Conservation (phyloP, 1,284 basidiomycete species). For the Lentinula novae-zelandiae region DNA sequence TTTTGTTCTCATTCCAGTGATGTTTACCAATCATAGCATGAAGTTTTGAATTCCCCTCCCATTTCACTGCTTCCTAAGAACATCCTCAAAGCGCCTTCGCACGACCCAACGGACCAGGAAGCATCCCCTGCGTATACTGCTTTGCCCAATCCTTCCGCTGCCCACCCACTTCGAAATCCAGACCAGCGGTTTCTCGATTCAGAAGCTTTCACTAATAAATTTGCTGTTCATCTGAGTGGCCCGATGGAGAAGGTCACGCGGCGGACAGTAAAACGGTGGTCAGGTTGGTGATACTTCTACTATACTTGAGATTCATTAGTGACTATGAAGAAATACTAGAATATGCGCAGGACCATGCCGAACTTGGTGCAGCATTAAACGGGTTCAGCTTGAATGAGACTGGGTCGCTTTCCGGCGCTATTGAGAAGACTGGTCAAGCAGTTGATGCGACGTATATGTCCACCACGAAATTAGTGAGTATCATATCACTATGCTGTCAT, state of each 20-base stretch:
- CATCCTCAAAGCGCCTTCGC: constrained; percentile 91
- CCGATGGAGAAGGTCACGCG: constrained; percentile 97
- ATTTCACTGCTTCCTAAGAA: constrained; percentile 91
- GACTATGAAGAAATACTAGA: constrained; percentile 43
- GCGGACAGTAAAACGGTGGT: constrained; percentile 90
- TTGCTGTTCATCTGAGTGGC: constrained; percentile 86
- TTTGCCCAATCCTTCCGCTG: constrained; percentile 85
- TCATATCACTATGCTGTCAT: not conserved
- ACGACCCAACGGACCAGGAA: constrained; percentile 84
- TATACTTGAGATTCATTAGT: constrained; percentile 4
- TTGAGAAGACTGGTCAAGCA: constrained; percentile 94
- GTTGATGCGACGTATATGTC: constrained; percentile 93
- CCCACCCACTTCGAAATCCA: constrained; percentile 81
- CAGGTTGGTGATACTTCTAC: constrained; percentile 46
- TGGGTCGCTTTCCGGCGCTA: constrained; percentile 68
- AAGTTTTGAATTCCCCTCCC: constrained; percentile 90
- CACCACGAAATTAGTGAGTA: constrained; percentile 79
- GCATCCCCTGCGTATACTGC: constrained; percentile 76
- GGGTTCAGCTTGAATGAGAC: constrained; percentile 91
- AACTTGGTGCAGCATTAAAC: constrained; percentile 93
- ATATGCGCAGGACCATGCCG: constrained; percentile 86
- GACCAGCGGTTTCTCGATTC: constrained; percentile 96
- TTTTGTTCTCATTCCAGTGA: constrained; percentile 3
- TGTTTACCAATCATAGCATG: constrained; percentile 49
- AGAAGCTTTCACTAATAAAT: constrained; percentile 95